Conservation (phyloP, 1,284 basidiomycete genomes). For the Peniophora sp. region DNA sequence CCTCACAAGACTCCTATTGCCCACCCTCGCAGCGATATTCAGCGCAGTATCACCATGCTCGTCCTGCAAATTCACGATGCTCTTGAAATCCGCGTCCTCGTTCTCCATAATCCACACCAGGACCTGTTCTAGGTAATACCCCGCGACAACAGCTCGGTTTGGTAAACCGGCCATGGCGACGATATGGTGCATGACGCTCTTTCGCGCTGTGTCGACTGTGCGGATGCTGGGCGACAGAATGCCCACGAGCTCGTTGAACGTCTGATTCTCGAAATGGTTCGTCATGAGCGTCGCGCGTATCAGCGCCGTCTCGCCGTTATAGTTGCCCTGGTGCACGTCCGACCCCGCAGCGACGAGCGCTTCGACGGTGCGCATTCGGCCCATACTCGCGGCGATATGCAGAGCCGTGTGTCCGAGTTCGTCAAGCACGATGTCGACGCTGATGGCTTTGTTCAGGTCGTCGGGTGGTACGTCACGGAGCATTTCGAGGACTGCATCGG, state of each 20-base stretch:
- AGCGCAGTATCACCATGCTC: conserved; percentile 95
- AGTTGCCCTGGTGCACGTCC: conserved; percentile 86
- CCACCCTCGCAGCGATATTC: conserved; percentile 91
- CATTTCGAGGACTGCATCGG: conserved; percentile 50
- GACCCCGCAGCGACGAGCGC: conserved; percentile 70
- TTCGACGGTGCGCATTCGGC: conserved; percentile 58
- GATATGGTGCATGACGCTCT: conserved; percentile 92
- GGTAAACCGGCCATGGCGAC: conserved; percentile 87
- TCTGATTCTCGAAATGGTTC: conserved; percentile 76
- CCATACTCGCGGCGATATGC: conserved; percentile 89
- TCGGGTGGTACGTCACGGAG: conserved; percentile 55
- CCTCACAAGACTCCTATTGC: conserved; percentile 83
- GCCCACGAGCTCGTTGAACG: conserved; percentile 64
- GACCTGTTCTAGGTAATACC: conserved; percentile 90
- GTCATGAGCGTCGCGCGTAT: conserved; percentile 90
- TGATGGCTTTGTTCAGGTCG: conserved; percentile 33
- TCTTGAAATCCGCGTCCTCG: conserved; percentile 67
- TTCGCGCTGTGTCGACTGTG: conserved; percentile 86
- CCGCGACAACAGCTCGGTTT: conserved; percentile 76
- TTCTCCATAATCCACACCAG: conserved; percentile 77
- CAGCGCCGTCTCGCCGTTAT: conserved; percentile 90
- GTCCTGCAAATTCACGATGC: conserved; percentile 88
- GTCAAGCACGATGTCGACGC: conserved; percentile 81
- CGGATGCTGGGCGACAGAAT: conserved; percentile 69
- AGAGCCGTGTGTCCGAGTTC: conserved; percentile 93